Conservation (phyloP, 192 early-diverging fungal species). For the Phlyctochytrium planicorne region DNA sequence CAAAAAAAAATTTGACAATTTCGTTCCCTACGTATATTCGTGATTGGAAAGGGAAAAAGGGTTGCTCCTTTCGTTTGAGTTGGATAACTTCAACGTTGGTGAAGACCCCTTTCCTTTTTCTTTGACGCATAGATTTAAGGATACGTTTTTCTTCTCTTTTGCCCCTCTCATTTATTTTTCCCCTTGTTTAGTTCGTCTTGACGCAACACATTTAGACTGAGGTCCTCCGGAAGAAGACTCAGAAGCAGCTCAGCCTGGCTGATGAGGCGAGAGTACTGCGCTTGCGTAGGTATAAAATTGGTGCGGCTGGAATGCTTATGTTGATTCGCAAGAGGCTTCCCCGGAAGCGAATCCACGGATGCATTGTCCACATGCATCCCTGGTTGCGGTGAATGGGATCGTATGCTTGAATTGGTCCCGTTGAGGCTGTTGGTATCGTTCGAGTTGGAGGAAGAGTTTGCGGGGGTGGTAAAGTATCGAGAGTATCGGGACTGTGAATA, state of each 20-base stretch:
- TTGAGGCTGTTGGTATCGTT: constrained; percentile 18
- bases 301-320: not conserved
- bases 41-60: too few relatives aligned
- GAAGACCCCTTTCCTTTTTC: too few relatives aligned
- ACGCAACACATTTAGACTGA: constrained; percentile 22
- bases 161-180: too few relatives aligned
- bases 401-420: constrained; percentile 5
- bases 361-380: too few relatives aligned
- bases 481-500: constrained; percentile 11
- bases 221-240: constrained; percentile 38
- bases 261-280: constrained; percentile 35
- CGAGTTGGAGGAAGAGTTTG: constrained; percentile 20
- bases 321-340: not conserved
- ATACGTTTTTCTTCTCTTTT: too few relatives aligned
- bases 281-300: constrained; percentile 38
- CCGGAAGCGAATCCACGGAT: too few relatives aligned
- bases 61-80: too few relatives aligned
- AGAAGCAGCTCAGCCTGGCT: constrained; percentile 37
- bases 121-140: too few relatives aligned
- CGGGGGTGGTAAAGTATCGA: constrained; percentile 10
- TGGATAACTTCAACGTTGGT: too few relatives aligned
- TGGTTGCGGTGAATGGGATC: not conserved
- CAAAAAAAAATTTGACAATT: too few relatives aligned
- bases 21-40: too few relatives aligned
- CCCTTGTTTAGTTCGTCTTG: not conserved